A percentile compares a stretch with the other conserved stretches of the same genome.
Evolutionary conservation across 2,329 filamentous ascomycete genomes (phyloP).

Genomic region (Alternaria burnsii): DNA sequence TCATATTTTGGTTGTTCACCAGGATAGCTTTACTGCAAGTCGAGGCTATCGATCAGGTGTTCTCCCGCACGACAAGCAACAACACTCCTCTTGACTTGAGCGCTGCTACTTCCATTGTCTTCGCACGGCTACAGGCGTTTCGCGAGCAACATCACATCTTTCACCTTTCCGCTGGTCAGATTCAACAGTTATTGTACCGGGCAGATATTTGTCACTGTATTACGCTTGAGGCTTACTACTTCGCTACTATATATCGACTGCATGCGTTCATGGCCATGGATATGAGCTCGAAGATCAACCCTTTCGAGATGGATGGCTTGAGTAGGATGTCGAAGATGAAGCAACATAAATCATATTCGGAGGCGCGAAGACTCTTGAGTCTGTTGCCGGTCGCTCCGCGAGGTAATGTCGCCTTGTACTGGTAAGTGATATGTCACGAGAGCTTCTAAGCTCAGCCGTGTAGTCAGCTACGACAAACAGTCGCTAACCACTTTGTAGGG

Average conservation of each 20-base stretch:
- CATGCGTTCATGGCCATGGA: conserved; percentile 26
- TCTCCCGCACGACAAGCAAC: conserved; percentile 19
- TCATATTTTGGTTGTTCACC: conserved; percentile 30
- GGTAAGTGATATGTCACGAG: conserved; percentile 18
- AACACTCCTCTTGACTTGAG: conserved; percentile 11
- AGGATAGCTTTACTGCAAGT: conserved; percentile 33
- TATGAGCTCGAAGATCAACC: conserved; percentile 25
- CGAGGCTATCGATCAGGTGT: conserved; percentile 33
- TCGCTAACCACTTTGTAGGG: conserved; percentile 13
- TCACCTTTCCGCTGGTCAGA: conserved; percentile 20
- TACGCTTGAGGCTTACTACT: conserved; percentile 34
- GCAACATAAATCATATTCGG: conserved; percentile 23
- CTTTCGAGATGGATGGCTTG: conserved; percentile 29
- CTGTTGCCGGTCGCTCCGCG: conserved; percentile 28
- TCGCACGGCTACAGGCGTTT: conserved; percentile 23
- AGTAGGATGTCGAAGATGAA: conserved; percentile 21
- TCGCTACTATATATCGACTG: conserved; percentile 34
- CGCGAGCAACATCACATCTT: conserved; percentile 34
- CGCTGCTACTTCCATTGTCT: conserved; percentile 9
- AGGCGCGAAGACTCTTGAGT: conserved; percentile 29
- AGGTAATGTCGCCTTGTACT: conserved; percentile 32
- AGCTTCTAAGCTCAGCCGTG: background rate
- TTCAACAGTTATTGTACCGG: conserved; percentile 36
- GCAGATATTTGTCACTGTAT: conserved; percentile 36
- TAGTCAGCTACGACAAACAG: background rate